Evolutionary conservation across 2,329 filamentous ascomycete species (phyloP), one percentile per base, ranked within the genome.

Genomic region (Aspergillus pseudoviridinutans): DNA sequence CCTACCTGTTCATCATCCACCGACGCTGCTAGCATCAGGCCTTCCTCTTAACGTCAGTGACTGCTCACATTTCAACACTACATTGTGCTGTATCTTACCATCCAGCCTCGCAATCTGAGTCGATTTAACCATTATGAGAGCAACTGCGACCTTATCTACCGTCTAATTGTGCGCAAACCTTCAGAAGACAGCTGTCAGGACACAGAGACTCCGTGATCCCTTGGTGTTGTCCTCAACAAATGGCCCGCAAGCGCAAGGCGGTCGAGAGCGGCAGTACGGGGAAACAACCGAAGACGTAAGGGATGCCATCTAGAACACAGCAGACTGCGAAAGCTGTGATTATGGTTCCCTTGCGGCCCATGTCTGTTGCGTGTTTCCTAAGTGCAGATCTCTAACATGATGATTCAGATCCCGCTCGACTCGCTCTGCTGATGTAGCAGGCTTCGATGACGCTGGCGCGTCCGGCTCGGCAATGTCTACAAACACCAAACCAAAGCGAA

Each of bases 21-120:
- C 2, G 92, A 96, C 59, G 93, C 93, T 71, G 92, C 93, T 66
- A 99, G 85, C 83, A 96, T 92, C 64, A 97, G 85, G 83, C 93
- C 92, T 96, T 58, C 56, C 51, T 58, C 51, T 46, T 41, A 60
- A 61, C 51, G 61, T 74, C 60, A 72, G 70, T 63, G 57, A 58
- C 29, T 44, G 50, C 46, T 41, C 53, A 10, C 10, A 35, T 17
- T 51, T 51, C 27, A 53, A 35, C 49, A 51, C 42, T 47, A 44
- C 49, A 55, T n/a, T 35, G 17, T 42, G 32, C 60, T 67, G 58
- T 71, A 64, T 32, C 76, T 61, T 74, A 94, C 92, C 93, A 78
- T 97, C 94, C 53, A 97, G 84, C 76, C 94, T 85, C 64, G 91
- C 89, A 79, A 99, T 96, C 79, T 96, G 91, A 54, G 93, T 99